Conservation (phyloP, 1,139 yeast species). For the Candida freyschussii region DNA sequence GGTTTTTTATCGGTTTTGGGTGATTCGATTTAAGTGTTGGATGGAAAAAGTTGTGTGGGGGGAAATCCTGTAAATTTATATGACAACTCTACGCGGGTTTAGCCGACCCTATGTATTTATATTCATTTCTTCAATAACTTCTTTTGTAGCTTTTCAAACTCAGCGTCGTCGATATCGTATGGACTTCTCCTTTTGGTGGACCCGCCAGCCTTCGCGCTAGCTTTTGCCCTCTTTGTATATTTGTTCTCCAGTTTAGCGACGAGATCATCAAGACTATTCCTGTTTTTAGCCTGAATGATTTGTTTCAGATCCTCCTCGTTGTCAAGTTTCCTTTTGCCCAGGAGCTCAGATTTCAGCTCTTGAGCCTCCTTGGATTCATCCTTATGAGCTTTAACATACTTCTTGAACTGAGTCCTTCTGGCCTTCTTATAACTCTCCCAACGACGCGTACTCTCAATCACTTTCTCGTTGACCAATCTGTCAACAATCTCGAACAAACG, state of each 20-base stretch:
- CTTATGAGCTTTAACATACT: conserved; percentile 32
- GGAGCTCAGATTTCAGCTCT: conserved; percentile 47
- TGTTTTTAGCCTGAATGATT: conserved; percentile 40
- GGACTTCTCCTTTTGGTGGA: conserved; percentile 8
- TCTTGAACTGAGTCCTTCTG: conserved; percentile 42
- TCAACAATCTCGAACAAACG: conserved; percentile 54
- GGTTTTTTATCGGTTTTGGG: too few relatives aligned
- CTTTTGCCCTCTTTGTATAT: conserved; percentile 30
- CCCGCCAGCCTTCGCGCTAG: conserved; percentile 3
- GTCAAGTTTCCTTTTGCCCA: conserved; percentile 33
- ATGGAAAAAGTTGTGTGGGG: too few relatives aligned
- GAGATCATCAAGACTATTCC: conserved; percentile 43
- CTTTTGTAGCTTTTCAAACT: conserved; percentile 36
- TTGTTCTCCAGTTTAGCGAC: conserved; percentile 51
- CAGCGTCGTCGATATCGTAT: conserved; percentile 37
- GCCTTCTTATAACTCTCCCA: conserved; percentile 54
- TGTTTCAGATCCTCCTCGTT: conserved; percentile 45
- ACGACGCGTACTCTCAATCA: conserved; percentile 34
- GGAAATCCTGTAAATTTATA: too few relatives aligned
- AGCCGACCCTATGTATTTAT: too few relatives aligned
- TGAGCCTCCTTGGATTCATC: conserved; percentile 71
- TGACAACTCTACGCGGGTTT: too few relatives aligned
- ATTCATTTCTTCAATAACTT: conserved; percentile 18
- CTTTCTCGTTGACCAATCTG: conserved; percentile 35
- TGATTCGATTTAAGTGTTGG: too few relatives aligned